Evolutionary conservation across 177 flowering plant species (phyloP).

Genomic region (Vitis hybrid): DNA sequence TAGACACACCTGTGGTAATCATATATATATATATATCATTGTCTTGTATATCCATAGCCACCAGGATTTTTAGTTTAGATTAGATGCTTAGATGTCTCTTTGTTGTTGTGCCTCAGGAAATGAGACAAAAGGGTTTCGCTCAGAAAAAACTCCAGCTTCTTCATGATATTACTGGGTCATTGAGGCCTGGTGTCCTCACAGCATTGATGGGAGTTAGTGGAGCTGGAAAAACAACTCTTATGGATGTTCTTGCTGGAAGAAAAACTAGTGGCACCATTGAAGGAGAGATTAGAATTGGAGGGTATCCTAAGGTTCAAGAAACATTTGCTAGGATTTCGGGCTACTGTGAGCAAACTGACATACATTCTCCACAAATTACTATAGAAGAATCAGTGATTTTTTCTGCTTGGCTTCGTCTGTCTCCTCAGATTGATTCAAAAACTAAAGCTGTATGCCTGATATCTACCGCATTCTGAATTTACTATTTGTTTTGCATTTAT

Average conservation of each 20-base stretch:
- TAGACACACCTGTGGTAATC: slow-evolving; percentile 67
- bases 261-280: slow-evolving; percentile 69
- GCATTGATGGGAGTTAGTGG: slow-evolving; percentile 94
- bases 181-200: slow-evolving; percentile 78
- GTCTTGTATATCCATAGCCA: too few relatives aligned
- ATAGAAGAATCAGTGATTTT: slow-evolving; percentile 64
- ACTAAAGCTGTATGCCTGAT: slow-evolving; percentile 45
- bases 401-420: slow-evolving; percentile 79
- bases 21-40: not conserved
- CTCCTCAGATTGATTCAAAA: slow-evolving; percentile 40
- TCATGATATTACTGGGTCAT: slow-evolving; percentile 57
- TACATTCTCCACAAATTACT: slow-evolving; percentile 74
- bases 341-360: slow-evolving; percentile 74
- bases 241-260: slow-evolving; percentile 85
- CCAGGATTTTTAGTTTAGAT: too few relatives aligned
- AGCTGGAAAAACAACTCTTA: slow-evolving; percentile 83
- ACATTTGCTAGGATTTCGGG: slow-evolving; percentile 83
- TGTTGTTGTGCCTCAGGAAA: slow-evolving; percentile 43
- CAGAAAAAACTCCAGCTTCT: slow-evolving; percentile 58
- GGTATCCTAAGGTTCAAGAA: slow-evolving; percentile 66
- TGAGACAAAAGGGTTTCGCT: slow-evolving; percentile 57
- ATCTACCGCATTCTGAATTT: not conserved
- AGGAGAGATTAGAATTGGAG: slow-evolving; percentile 69
- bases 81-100: not conserved
- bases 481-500: not conserved